Evolutionary conservation across 2,329 filamentous ascomycete genomes (phyloP).

Genomic region (Colletotrichum sp.): DNA sequence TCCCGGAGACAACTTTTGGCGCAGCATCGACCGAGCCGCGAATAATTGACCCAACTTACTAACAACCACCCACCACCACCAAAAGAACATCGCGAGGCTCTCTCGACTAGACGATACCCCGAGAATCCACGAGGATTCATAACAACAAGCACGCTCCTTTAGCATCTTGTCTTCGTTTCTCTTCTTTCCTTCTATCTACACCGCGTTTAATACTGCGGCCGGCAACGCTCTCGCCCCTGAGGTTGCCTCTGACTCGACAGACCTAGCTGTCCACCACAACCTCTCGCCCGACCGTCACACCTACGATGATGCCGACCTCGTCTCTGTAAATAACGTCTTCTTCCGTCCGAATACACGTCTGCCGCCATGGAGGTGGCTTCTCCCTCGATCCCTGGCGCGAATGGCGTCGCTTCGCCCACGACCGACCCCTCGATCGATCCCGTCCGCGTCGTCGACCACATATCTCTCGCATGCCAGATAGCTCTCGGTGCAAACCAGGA

Average conservation of each 20-base stretch:
- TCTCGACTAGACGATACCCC: slow-evolving; percentile 14
- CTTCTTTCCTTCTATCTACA: neutral
- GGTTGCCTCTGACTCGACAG: slow-evolving; percentile 7
- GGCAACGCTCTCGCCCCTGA: slow-evolving; percentile 7
- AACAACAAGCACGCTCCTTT: slow-evolving; percentile 5
- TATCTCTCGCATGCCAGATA: slow-evolving; percentile 72
- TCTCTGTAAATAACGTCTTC: slow-evolving; percentile 19
- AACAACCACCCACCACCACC: neutral
- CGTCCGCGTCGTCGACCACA: slow-evolving; percentile 73
- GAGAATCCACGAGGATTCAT: neutral
- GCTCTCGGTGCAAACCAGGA: slow-evolving; percentile 76
- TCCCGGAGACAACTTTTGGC: neutral
- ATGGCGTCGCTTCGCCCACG: slow-evolving; percentile 48
- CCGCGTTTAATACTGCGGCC: neutral
- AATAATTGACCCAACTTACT: neutral
- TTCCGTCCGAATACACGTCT: slow-evolving; percentile 21
- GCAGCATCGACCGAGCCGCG: neutral
- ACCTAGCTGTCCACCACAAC: neutral
- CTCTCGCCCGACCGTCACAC: neutral
- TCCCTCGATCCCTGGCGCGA: slow-evolving; percentile 48
- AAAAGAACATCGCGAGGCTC: neutral
- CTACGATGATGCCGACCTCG: slow-evolving; percentile 20
- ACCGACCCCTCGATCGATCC: slow-evolving; percentile 68
- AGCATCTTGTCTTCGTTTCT: slow-evolving; percentile 1
- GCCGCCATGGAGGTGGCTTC: slow-evolving; percentile 60